phyloP scores from a whole-genome alignment of 306 rosid species.

The Cicer chorassanicum region DNA sequence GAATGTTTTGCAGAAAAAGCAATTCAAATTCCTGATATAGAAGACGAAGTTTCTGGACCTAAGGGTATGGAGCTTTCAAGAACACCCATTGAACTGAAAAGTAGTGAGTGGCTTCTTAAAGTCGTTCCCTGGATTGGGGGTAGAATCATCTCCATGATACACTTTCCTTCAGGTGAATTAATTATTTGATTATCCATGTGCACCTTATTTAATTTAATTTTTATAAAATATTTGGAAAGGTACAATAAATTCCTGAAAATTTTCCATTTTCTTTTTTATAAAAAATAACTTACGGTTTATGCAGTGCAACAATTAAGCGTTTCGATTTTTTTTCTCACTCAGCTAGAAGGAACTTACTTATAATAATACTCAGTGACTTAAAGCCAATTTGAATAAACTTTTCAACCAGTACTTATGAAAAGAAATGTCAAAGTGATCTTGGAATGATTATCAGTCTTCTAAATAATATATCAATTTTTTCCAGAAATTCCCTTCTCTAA shows the following conservation, averaged over 20 bases:
- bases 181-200: constrained; percentile 35
- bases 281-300: neutral
- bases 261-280: neutral
- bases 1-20: constrained; percentile 61
- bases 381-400: constrained; percentile 12
- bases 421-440: neutral
- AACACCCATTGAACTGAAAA: constrained; percentile 80
- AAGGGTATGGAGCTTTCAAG: constrained; percentile 68
- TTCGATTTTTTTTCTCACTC: neutral
- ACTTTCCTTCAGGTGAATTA: constrained; percentile 79
- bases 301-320: constrained; percentile 9
- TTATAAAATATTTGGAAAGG: constrained; percentile 20
- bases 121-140: constrained; percentile 97
- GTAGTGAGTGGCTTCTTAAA: constrained; percentile 70
- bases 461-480: neutral
- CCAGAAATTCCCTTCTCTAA: neutral
- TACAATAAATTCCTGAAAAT: neutral
- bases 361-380: constrained; percentile 3
- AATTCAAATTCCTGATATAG: constrained; percentile 70
- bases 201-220: constrained; percentile 16
- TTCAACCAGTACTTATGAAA: neutral
- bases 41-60: constrained; percentile 58
- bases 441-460: constrained; percentile 1
- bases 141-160: constrained; percentile 85
- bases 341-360: constrained; percentile 13